phyloP scores from a whole-genome alignment of 169 alveolate species.

The Babesia divergens region DNA sequence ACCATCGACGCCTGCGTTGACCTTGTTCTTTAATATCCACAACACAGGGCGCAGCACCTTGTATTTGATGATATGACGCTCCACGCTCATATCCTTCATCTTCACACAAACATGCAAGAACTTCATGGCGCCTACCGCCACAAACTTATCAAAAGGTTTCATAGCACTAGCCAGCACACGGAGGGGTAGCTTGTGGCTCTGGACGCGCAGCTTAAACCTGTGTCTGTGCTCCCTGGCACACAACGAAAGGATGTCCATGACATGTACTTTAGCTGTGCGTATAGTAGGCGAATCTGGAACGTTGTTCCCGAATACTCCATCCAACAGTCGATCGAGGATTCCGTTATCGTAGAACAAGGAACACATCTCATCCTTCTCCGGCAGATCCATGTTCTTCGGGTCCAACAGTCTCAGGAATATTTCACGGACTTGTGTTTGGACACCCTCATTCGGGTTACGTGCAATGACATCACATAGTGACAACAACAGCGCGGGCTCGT shows the following conservation, averaged over 20 bases:
- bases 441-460: constrained; percentile 27
- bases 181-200: constrained; percentile 70
- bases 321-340: constrained; percentile 64
- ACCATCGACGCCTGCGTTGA: constrained; percentile 14
- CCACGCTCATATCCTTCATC: constrained; percentile 64
- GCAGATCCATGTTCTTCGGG: constrained; percentile 76
- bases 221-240: constrained; percentile 76
- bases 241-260: constrained; percentile 68
- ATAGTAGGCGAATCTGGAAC: constrained; percentile 10
- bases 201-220: constrained; percentile 73
- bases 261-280: constrained; percentile 59
- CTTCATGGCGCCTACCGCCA: constrained; percentile 71
- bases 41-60: constrained; percentile 49
- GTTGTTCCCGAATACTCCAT: constrained; percentile 30
- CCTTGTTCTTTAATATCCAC: constrained; percentile 58
- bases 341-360: constrained; percentile 75
- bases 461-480: constrained; percentile 48
- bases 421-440: constrained; percentile 55
- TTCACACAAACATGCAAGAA: constrained; percentile 69
- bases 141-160: constrained; percentile 70
- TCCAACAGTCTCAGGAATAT: constrained; percentile 64
- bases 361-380: constrained; percentile 77
- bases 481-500: constrained; percentile 34
- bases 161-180: constrained; percentile 55
- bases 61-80: constrained; percentile 53